A percentile compares a stretch with the other conserved stretches of the same genome.
Evolutionary conservation across 352 stramenopile genomes (phyloP).

Genomic region (Pythium phragmitis): DNA sequence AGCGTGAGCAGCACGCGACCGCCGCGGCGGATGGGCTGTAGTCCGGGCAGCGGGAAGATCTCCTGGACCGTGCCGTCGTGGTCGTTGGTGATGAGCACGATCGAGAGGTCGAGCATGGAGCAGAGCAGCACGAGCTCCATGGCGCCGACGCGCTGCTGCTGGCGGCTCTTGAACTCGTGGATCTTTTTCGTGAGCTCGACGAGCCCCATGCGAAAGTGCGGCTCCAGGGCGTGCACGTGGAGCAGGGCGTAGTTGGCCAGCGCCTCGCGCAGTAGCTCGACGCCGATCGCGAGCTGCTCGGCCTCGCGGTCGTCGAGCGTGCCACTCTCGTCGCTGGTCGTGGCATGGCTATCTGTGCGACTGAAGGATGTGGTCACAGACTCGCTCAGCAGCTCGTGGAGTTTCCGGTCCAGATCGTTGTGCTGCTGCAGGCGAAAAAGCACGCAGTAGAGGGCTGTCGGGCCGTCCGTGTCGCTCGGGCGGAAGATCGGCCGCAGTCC

Average conservation of each 20-base stretch:
- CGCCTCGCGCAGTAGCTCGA: constrained; percentile 59
- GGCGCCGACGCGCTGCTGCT: constrained; percentile 54
- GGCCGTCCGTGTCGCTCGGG: constrained; percentile 30
- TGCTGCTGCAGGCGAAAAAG: constrained; percentile 62
- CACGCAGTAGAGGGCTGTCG: constrained; percentile 65
- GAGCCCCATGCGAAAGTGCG: constrained; percentile 46
- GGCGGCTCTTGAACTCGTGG: constrained; percentile 68
- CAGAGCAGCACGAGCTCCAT: constrained; percentile 70
- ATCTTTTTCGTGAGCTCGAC: constrained; percentile 80
- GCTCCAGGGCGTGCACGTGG: constrained; percentile 51
- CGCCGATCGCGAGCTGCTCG: constrained; percentile 35
- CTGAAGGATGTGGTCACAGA: constrained; percentile 2
- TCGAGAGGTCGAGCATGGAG: constrained; percentile 74
- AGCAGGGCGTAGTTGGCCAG: constrained; percentile 73
- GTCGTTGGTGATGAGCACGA: constrained; percentile 80
- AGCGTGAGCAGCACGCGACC: constrained; percentile 54
- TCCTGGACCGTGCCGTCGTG: constrained; percentile 64
- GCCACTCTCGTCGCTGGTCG: constrained; percentile 2
- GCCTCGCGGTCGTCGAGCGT: constrained; percentile 6
- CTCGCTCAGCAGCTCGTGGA: constrained; percentile 56
- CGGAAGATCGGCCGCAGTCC: constrained; percentile 48
- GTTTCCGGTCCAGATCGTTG: constrained; percentile 69
- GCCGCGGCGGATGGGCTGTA: constrained; percentile 54
- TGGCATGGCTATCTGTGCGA: constrained; percentile 19
- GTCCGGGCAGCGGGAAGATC: constrained; percentile 49